Evolutionary conservation across 75 land plant genomes (phyloP).

Genomic region (Selaginella moellendorffii): DNA sequence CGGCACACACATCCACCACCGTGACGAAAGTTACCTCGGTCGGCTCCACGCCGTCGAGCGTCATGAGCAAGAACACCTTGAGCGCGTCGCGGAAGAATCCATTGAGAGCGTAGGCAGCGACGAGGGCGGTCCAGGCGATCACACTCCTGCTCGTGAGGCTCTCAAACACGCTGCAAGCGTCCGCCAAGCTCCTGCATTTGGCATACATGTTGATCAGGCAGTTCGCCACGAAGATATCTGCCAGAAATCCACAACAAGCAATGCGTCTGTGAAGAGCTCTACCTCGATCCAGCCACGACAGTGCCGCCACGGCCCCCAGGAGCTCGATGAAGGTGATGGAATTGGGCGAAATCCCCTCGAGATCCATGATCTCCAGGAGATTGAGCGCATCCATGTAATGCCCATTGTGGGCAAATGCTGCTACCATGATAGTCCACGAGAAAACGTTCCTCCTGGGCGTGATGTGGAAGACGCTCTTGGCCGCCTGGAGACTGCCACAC

Average conservation of each 20-base stretch:
- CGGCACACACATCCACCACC: not conserved
- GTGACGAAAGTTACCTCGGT: not conserved
- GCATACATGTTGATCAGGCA: not conserved
- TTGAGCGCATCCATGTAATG: not conserved
- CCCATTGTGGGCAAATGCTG: not conserved
- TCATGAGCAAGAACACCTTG: not conserved
- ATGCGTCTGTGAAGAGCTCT: not conserved
- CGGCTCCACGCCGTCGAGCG: not conserved
- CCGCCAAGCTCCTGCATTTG: not conserved
- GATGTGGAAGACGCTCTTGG: not conserved
- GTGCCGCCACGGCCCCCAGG: not conserved
- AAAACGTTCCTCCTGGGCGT: not conserved
- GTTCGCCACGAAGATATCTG: not conserved
- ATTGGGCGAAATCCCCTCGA: not conserved
- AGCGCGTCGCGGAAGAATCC: not conserved
- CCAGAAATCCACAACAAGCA: not conserved
- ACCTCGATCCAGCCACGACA: not conserved
- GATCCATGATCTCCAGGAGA: not conserved
- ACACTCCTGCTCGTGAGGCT: not conserved
- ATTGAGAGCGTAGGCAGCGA: not conserved
- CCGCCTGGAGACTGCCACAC: not conserved
- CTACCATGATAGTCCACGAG: slow-evolving; percentile 1
- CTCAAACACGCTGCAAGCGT: not conserved
- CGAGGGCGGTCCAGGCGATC: not conserved
- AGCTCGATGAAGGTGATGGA: not conserved